Base-by-base conservation (phyloP, 2,329 filamentous ascomycete species). In the Paraconiothyrium brasiliense region DNA sequence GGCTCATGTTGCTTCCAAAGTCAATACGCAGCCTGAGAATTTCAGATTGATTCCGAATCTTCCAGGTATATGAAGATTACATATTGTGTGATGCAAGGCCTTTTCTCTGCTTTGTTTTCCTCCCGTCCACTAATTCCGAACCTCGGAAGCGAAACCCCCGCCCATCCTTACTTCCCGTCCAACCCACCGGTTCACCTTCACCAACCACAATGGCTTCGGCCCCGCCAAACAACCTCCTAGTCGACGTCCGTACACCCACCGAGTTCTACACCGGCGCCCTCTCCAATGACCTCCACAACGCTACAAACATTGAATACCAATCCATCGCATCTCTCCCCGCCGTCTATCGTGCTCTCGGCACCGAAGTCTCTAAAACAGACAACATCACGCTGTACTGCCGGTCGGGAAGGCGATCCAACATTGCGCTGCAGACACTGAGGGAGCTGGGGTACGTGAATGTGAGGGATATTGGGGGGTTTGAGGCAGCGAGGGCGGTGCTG, bases 371-470 rank as follows among this genome's bases (percentile, higher is more conserved):
- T 6, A 76, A 76, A 39, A 54, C 64, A 9, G 74, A 76, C 35
- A 49, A 66, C n/a, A 77, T 79, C 22, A 77, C 76, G 11, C 64
- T 79, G 37, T 79, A 79, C 56, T 79, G 77, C 52, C 75, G 76
- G 13, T 75, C 71, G 3, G 77, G 77, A 0, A 63, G 77, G 20
- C 62, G 77, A 2, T 77, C 73, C 1, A 68, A 68, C 27, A 75
- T 79, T 51, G 77, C 77, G 35, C 58, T 73, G 52, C 65, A 68
- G 55, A 70, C 64, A 60, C 49, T 79, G 58, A 67, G 59, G 60
- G 60, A 63, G 7, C 37, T 77, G 59, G 77, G 77, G 16, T 79
- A 70, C 55, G 22, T 20, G 22, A 61, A 68, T 43, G 77, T 75
- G 13, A 66, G 77, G 39, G 73, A 79, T 60, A 76, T 79, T 58